Base-by-base conservation (phyloP, 1,284 basidiomycete species). In the Cerioporus squamosus region DNA sequence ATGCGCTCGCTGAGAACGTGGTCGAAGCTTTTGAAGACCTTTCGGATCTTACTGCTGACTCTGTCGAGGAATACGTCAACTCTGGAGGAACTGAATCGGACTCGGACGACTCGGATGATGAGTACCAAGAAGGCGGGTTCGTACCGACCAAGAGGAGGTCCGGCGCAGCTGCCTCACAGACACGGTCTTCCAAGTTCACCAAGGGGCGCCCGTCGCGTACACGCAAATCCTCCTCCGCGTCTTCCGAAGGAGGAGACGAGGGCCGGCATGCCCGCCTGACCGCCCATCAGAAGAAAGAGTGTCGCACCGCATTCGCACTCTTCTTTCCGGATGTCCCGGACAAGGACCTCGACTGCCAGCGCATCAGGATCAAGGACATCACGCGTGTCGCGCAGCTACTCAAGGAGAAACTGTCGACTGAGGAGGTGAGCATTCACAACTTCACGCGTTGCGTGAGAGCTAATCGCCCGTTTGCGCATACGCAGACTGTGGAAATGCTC, bases 401-500 rank as follows among this genome's bases (percentile, higher is more conserved):
- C 39, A 85, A 85, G 43, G 88, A 91, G 70, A 88, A 84, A 65
- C 73, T 90, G 48, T 89, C 85, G 55, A 77, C 83, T 0, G 86
- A 91, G 31, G 87, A 93, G 76, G 89, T 88, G 58, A 50, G 81
- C 70, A 12, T 23, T 44, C 31, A 40, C 53, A 55, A 29, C n/a
- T n/a, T 14, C 20, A n/a, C 12, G 15, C 9, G 23, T 22, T n/a
- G 8, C 14, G 2, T 31, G 42, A 10, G 31, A 31, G 39, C 18
- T 24, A 40, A 22, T 20, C 6, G 42, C 14, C 44, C 18, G 2
- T 29, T 18, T 10, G 47, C 10, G 14, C 12, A 14, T 12, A 10
- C 33, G 44, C 62, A 93, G 90, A 86, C 89, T 64, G 64, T 87
- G 3, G 88, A 91, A 59, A 92, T 93, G 90, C 75, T 93, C 1